These are phyloP conservation scores for Kodamaea anthophila DNA, from an alignment of 1,139 yeast species.

Conservation along the genomic window DNA sequence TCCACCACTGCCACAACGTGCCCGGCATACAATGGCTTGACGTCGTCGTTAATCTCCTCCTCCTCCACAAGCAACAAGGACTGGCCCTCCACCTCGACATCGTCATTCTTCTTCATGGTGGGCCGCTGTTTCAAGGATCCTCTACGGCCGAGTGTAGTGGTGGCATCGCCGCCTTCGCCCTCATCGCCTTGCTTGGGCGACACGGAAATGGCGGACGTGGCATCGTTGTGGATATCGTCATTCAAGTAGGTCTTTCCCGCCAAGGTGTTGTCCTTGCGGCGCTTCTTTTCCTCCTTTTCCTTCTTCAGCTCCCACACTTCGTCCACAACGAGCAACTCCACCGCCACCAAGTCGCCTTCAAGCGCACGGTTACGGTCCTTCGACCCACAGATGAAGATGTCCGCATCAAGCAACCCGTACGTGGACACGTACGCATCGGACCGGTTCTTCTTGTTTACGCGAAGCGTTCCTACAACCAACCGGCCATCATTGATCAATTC, in stretches of 20 bases:
- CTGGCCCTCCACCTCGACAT: slow-evolving; percentile 98
- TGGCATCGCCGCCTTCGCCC: slow-evolving; percentile 18
- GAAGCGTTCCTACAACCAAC: slow-evolving; percentile 82
- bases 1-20: slow-evolving; percentile 98
- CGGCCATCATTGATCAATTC: slow-evolving; percentile 85
- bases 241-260: slow-evolving; percentile 35
- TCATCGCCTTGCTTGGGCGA: slow-evolving; percentile 8
- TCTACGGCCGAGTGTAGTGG: slow-evolving; percentile 56
- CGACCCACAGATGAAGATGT: slow-evolving; percentile 96
- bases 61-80: slow-evolving; percentile 86
- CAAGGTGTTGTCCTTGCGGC: slow-evolving; percentile 68
- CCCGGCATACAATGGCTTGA: slow-evolving; percentile 93
- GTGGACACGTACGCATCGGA: slow-evolving; percentile 97
- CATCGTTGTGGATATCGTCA: slow-evolving; percentile 68
- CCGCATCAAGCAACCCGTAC: slow-evolving; percentile 92
- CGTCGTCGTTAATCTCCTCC: slow-evolving; percentile 89
- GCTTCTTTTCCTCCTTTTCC: slow-evolving; percentile 94
- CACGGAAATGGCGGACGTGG: slow-evolving; percentile 39
- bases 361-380: slow-evolving; percentile 96
- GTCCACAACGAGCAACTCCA: slow-evolving; percentile 87
- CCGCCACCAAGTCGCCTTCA: slow-evolving; percentile 95
- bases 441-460: slow-evolving; percentile 93
- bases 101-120: slow-evolving; percentile 96
- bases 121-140: slow-evolving; percentile 95
- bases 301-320: slow-evolving; percentile 97